Conservation (phyloP, 345 rosid genomes). For the Syzygium grande region DNA sequence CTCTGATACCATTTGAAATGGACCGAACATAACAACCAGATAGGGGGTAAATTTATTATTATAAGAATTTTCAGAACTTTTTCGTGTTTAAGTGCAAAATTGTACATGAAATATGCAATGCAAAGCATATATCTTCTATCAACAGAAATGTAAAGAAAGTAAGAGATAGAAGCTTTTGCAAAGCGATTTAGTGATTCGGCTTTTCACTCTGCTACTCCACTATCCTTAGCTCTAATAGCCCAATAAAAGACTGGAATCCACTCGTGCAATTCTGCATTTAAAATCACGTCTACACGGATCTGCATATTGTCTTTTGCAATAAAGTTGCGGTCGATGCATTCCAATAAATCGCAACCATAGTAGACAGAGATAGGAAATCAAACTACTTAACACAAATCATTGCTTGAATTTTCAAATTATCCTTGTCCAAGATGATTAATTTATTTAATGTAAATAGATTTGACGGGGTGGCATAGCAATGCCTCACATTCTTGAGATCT, state of each 20-base stretch:
- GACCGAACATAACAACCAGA: background rate
- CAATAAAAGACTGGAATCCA: background rate
- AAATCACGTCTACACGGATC: too few relatives aligned
- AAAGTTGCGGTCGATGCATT: background rate
- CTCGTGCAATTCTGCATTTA: background rate
- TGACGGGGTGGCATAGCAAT: background rate
- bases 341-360: background rate
- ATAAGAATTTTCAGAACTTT: background rate
- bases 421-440: background rate
- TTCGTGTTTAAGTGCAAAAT: background rate
- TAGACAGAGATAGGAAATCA: background rate
- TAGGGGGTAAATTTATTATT: background rate
- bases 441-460: background rate
- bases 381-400: background rate
- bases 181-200: background rate
- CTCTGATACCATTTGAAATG: background rate
- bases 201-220: background rate
- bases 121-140: background rate
- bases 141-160: background rate
- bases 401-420: background rate
- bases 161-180: background rate
- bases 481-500: conserved; percentile 75
- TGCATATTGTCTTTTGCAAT: background rate
- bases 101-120: background rate
- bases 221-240: background rate